A percentile compares a stretch with the other conserved stretches of the same genome.
phyloP scores from a whole-genome alignment of 2,329 filamentous ascomycete genomes.

The Diaporthe helianthi region DNA sequence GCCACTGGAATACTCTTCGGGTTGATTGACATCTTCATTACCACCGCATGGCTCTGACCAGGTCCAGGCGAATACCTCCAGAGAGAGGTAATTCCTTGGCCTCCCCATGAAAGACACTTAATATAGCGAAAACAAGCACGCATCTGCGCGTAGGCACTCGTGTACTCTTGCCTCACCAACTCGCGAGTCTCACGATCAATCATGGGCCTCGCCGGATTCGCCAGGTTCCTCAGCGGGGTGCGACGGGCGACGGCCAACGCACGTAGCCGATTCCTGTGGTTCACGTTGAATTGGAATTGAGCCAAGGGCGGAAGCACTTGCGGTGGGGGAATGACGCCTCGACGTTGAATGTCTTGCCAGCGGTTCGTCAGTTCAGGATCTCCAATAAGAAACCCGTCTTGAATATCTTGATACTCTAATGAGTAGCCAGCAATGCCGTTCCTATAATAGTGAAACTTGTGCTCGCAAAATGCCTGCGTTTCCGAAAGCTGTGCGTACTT shows the following conservation, averaged over 20 bases:
- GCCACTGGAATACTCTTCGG: background rate
- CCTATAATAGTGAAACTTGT: slow-evolving; percentile 10
- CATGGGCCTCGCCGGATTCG: accelerated
- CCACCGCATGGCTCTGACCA: background rate
- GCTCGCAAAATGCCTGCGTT: background rate
- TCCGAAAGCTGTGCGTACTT: too few relatives aligned
- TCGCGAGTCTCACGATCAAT: background rate
- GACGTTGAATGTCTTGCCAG: background rate
- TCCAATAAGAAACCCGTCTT: background rate
- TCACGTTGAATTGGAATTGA: background rate
- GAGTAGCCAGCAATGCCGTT: background rate
- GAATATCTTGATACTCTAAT: background rate
- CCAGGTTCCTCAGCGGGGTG: background rate
- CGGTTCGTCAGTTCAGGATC: background rate
- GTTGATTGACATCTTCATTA: slow-evolving; percentile 1
- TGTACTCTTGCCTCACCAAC: background rate
- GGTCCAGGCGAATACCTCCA: background rate
- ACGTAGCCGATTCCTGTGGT: background rate
- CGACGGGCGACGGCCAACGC: background rate
- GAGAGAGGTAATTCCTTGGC: background rate
- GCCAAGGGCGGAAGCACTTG: background rate
- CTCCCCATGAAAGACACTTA: background rate
- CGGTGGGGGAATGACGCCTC: background rate
- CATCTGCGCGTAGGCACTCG: background rate
- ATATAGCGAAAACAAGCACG: background rate